Evolutionary conservation across 371 early-diverging fungal species (phyloP), one percentile per base, ranked within the genome.

Genomic region (Mortierella sp.): DNA sequence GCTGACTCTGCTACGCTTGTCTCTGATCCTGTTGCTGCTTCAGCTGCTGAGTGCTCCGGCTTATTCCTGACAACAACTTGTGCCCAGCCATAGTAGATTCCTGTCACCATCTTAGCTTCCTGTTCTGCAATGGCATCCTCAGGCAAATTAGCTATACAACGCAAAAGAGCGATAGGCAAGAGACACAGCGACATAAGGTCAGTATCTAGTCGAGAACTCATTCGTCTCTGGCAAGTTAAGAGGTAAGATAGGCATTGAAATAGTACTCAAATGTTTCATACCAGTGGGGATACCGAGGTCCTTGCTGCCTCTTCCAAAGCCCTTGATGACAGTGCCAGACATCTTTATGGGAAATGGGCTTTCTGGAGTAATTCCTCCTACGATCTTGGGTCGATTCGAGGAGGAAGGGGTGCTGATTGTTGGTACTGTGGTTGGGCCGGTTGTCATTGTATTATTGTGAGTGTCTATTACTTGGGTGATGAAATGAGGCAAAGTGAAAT

Each of bases 221-320:
- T n/a, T n/a, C n/a, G n/a, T n/a, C n/a, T n/a, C n/a, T n/a, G n/a
- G 49, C 19, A 17, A 19, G 23, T 3, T 49, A 8, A 19, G 19
- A 49, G 17, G 1, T 6, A 47, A 47, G 23, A n/a, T 19, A 23
- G n/a, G 8, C 5, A 17, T 19, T 19, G 59, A 28, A 1, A 31
- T 29, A 51, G 34, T 15, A 28, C 35, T 61, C 31, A 5, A 23
- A 23, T 34, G 32, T 13, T 23, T 19, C 64, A 63, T 89, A 96
- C 96, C 99, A 15, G 99, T 99, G 5, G 99, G 98, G 69, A 98
- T 97, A 34, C 98, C 98, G 2, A 99, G 89, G 64, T 99, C 96
- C 81, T 95, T 96, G 76, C 96, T 93, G 28, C 98, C 99, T 35
- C 99, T 89, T 5, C 97, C 97, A 83, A 95, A 99, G 0, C 99